Evolutionary conservation across 108 stramenopile genomes (phyloP).

Genomic region (Pelagomonas calceolata): DNA sequence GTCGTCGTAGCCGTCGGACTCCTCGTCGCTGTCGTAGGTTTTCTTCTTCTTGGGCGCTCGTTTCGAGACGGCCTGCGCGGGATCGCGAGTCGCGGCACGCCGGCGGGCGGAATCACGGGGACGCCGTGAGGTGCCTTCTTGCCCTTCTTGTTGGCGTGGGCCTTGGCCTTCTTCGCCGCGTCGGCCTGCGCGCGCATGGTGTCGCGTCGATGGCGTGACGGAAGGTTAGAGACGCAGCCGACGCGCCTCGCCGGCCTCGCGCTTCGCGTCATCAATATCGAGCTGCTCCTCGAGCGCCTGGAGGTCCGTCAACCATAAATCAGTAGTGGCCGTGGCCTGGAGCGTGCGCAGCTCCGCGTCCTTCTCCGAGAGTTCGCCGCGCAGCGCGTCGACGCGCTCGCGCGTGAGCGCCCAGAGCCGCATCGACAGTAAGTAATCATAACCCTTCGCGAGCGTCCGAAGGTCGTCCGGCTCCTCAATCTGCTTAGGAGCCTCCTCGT

Average conservation of each 20-base stretch:
- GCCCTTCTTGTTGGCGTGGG: slow-evolving; percentile 40
- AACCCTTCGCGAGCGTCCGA: slow-evolving; percentile 75
- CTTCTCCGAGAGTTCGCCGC: slow-evolving; percentile 67
- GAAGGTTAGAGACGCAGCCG: too few species aligned
- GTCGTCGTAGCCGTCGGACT: slow-evolving; percentile 34
- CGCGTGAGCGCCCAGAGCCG: slow-evolving; percentile 93
- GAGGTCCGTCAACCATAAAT: slow-evolving; percentile 84
- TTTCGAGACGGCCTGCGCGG: too few species aligned
- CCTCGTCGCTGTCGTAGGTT: slow-evolving; percentile 23
- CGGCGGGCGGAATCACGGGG: too few species aligned
- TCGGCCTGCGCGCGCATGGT: slow-evolving; percentile 27
- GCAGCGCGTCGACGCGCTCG: slow-evolving; percentile 83
- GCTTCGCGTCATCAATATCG: slow-evolving; percentile 54
- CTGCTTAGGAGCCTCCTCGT: slow-evolving; percentile 41
- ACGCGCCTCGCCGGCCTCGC: slow-evolving; percentile 38
- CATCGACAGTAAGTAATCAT: slow-evolving; percentile 97
- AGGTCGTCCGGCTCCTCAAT: slow-evolving; percentile 22
- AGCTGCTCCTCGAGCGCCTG: slow-evolving; percentile 82
- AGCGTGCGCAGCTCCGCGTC: slow-evolving; percentile 61
- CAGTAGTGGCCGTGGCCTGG: slow-evolving; percentile 58
- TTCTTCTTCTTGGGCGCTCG: slow-evolving; percentile 25
- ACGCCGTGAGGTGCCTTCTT: slow-evolving; percentile 19
- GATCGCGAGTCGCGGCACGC: too few species aligned
- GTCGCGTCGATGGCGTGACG: too few species aligned
- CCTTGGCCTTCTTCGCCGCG: slow-evolving; percentile 35